A percentile compares a stretch with the other conserved stretches of the same genome.
phyloP scores from a whole-genome alignment of 1,284 basidiomycete genomes.

The Fomes fomentarius region DNA sequence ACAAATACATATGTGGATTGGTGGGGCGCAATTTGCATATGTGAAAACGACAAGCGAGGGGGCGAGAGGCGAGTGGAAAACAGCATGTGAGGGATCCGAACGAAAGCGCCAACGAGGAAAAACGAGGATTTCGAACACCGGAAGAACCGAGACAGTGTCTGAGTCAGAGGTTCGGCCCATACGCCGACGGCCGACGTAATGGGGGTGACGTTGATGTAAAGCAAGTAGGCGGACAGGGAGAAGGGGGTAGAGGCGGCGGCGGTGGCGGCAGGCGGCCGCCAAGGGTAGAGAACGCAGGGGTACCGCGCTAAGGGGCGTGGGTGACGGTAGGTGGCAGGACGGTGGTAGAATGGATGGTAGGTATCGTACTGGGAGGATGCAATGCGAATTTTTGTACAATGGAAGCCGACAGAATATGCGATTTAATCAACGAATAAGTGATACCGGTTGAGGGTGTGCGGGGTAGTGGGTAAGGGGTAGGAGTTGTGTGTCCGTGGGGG shows the following conservation, averaged over 20 bases:
- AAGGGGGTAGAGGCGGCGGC: too few species aligned
- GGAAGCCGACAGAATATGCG: not conserved
- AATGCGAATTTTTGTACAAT: constrained; percentile 12
- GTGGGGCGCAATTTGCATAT: constrained; percentile 2
- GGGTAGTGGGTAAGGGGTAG: too few species aligned
- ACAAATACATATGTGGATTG: constrained; percentile 8
- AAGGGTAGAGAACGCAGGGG: constrained; percentile 9
- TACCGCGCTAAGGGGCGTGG: constrained; percentile 10
- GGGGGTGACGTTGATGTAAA: too few species aligned
- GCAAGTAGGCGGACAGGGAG: too few species aligned
- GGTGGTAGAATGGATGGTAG: not conserved
- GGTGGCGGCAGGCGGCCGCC: constrained; percentile 4
- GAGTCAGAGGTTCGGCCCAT: not conserved
- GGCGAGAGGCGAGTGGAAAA: too few species aligned
- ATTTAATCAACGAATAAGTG: constrained; percentile 1
- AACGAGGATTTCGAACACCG: not conserved
- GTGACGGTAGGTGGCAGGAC: too few species aligned
- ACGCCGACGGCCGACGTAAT: too few species aligned
- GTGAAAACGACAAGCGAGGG: constrained; percentile 10
- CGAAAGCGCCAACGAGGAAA: constrained; percentile 6
- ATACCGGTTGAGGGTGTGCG: constrained; percentile 1
- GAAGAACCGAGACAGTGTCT: not conserved
- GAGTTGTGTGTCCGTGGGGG: not conserved
- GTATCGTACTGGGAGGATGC: not conserved
- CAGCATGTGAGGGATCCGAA: constrained; percentile 10